These are phyloP conservation scores for Leishmania lainsoni DNA, from an alignment of 208 protist species.

Conservation along the genomic window DNA sequence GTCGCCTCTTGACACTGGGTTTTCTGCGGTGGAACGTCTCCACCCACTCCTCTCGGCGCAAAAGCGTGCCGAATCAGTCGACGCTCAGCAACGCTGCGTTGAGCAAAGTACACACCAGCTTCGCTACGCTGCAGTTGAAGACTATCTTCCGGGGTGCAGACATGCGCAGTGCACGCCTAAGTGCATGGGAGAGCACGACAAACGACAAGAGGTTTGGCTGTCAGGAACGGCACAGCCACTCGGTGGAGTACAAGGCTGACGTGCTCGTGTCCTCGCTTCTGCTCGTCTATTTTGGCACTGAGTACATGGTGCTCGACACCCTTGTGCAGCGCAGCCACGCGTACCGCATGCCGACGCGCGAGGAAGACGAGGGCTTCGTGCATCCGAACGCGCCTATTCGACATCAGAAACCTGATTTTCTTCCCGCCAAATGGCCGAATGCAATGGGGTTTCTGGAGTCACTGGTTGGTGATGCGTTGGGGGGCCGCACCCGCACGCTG, in stretches of 20 bases:
- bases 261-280: constrained; percentile 36
- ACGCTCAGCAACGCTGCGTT: background rate
- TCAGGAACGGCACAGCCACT: background rate
- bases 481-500: constrained; percentile 25
- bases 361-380: background rate
- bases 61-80: constrained; percentile 1
- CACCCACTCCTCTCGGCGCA: constrained; percentile 5
- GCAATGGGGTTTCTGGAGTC: constrained; percentile 21
- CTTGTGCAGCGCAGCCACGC: background rate
- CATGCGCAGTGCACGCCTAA: constrained; percentile 19
- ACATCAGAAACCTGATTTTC: background rate
- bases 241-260: constrained; percentile 2
- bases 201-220: background rate
- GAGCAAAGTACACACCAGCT: constrained; percentile 11
- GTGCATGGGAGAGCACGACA: constrained; percentile 7
- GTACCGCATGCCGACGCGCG: background rate
- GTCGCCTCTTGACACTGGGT: constrained; percentile 7
- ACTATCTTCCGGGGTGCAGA: constrained; percentile 15
- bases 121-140: constrained; percentile 23
- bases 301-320: constrained; percentile 12
- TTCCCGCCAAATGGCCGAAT: constrained; percentile 6
- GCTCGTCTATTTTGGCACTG: constrained; percentile 30
- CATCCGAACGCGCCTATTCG: background rate
- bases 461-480: constrained; percentile 21
- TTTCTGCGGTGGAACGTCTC: constrained; percentile 27